Percentiles rank a stretch among this genome's conserved stretches.
These are phyloP conservation scores for Canna indica DNA, from an alignment of 176 grass and related monocot species.

Conservation along the genomic window DNA sequence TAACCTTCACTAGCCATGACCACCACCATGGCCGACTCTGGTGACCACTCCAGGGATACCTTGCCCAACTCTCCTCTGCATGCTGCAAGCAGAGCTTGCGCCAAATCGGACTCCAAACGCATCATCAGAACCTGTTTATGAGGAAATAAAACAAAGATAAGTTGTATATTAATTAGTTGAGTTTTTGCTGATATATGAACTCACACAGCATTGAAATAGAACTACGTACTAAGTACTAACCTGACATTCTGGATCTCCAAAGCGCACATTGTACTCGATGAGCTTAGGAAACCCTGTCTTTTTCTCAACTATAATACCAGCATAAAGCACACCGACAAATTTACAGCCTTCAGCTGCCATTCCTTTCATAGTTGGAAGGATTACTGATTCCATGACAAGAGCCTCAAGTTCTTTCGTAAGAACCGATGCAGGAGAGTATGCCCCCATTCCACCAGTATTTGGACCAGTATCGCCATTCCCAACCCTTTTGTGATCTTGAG, in stretches of 20 bases:
- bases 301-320: constrained; percentile 91
- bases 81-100: constrained; percentile 58
- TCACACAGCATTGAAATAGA: background rate
- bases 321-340: constrained; percentile 80
- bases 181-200: background rate
- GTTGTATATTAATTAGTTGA: background rate
- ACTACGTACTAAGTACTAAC: constrained; percentile 35
- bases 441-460: constrained; percentile 92
- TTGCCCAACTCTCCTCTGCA: constrained; percentile 49
- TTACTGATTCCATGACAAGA: constrained; percentile 73
- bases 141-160: background rate
- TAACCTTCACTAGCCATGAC: constrained; percentile 85
- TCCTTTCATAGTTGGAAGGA: constrained; percentile 70
- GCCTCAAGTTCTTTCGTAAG: constrained; percentile 56
- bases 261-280: constrained; percentile 85
- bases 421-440: constrained; percentile 83
- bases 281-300: constrained; percentile 75
- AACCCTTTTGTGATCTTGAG: constrained; percentile 86
- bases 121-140: constrained; percentile 59
- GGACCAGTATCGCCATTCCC: constrained; percentile 80
- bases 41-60: constrained; percentile 55
- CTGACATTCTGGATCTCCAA: constrained; percentile 94
- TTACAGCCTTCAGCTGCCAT: constrained; percentile 81
- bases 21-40: constrained; percentile 58
- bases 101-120: constrained; percentile 69